Evolutionary conservation across 2,329 filamentous ascomycete genomes (phyloP), one percentile per base, ranked within the genome.

Genomic region (Fusarium staphyleae): DNA sequence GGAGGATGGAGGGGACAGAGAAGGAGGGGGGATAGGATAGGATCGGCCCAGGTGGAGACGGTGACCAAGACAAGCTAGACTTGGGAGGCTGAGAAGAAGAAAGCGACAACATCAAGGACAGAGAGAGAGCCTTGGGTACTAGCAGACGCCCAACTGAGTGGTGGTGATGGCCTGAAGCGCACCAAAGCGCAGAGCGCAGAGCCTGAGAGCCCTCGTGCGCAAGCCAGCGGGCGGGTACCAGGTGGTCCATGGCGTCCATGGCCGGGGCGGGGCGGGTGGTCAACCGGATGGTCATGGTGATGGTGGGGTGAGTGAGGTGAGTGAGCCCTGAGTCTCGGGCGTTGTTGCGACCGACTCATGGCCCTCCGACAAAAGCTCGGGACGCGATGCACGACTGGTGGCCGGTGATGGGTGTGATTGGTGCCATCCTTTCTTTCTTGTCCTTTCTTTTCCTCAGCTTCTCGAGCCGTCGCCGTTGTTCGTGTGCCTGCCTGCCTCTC

Each of bases 301-400:
- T 52, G 46, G 58, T 60, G 58, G 58, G 57, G 47, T n/a, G 43
- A 40, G 24, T 9, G 47, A 28, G 26, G 33, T 11, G 6, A 28
- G 24, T 28, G 24, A 11, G 24, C 24, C 11, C 11, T 28, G 24
- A 28, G 24, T 11, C 24, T 28, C 30, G 49, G 30, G 48, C 37
- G 18, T 43, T 52, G 57, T 50, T 28, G 51, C 43, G 29, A 54
- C 60, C 52, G 48, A 63, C 54, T 59, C 60, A 57, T 48, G 49
- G 47, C 64, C 54, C 51, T 6, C 63, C 65, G 65, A 66, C 65
- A 66, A 67, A 67, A 63, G 60, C 62, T 67, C 65, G 65, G 59
- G 58, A 67, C 51, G 53, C 26, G 35, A 6, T 22, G 19, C 4
- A 22, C 19, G 19, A 22, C 19, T 47, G 50, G 57, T n/a, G 61